Conservation (phyloP, 129 eudicot genomes). For the Flaveria brownii region DNA sequence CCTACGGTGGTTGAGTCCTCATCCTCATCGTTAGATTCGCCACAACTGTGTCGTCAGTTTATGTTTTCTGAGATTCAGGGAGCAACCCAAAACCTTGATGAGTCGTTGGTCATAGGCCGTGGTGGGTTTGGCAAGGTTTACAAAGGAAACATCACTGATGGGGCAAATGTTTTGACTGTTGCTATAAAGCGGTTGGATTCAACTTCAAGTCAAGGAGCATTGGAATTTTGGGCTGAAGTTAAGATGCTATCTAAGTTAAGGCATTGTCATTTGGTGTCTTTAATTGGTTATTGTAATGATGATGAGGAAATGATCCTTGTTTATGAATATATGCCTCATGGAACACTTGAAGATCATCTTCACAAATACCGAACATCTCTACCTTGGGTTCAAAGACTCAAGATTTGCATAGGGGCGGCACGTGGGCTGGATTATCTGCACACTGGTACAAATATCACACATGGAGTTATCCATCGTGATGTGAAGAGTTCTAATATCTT, state of each 20-base stretch:
- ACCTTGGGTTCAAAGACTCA: slow-evolving; percentile 21
- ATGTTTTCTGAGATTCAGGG: not conserved
- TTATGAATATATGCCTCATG: not conserved
- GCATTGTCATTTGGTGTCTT: slow-evolving; percentile 19
- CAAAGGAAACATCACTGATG: slow-evolving; percentile 12
- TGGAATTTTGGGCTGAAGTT: slow-evolving; percentile 16
- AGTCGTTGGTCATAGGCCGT: slow-evolving; percentile 21
- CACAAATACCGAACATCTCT: not conserved
- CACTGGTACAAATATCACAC: not conserved
- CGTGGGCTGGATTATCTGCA: slow-evolving; percentile 26
- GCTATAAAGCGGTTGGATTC: slow-evolving; percentile 9
- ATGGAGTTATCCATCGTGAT: slow-evolving; percentile 15
- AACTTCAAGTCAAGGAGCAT: slow-evolving; percentile 20
- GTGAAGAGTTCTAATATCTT: slow-evolving; percentile 22
- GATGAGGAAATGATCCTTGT: slow-evolving; percentile 11
- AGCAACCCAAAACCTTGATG: slow-evolving; percentile 18
- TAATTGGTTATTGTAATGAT: slow-evolving; percentile 14
- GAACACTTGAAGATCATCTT: slow-evolving; percentile 13
- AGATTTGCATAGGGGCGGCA: slow-evolving; percentile 21
- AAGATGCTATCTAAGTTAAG: slow-evolving; percentile 3
- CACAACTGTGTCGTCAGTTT: slow-evolving; percentile 1
- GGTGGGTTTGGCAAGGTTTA: slow-evolving; percentile 27
- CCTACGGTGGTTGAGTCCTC: not conserved
- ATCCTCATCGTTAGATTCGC: not conserved
- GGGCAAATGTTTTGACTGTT: not conserved